Percentiles rank a stretch among this genome's conserved stretches.
These are phyloP conservation scores for Neurospora hispaniola DNA, from an alignment of 495 filamentous ascomycete genomes.

Conservation along the genomic window DNA sequence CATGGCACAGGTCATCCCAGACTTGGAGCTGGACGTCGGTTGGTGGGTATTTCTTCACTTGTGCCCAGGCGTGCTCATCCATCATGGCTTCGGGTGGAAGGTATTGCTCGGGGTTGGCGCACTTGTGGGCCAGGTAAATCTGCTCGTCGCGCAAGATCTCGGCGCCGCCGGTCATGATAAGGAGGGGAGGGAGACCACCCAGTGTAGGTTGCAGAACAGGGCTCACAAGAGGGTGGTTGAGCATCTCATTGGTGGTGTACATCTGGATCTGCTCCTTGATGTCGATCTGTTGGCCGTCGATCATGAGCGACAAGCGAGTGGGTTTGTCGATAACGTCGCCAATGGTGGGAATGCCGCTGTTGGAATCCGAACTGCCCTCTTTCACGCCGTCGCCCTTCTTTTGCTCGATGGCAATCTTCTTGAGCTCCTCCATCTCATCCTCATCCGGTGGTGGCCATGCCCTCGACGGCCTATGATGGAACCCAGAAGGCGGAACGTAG, in stretches of 20 bases:
- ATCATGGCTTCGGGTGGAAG: conserved; percentile 55
- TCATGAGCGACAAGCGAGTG: conserved; percentile 45
- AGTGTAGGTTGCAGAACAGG: conserved; percentile 76
- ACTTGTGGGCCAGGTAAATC: conserved; percentile 90
- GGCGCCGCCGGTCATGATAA: conserved; percentile 77
- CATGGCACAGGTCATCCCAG: conserved; percentile 91
- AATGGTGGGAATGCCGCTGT: conserved; percentile 11
- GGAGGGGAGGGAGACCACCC: conserved; percentile 76
- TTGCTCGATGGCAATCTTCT: conserved; percentile 19
- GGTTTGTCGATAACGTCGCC: conserved; percentile 28
- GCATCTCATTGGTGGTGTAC: conserved; percentile 80
- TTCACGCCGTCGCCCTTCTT: conserved; percentile 9
- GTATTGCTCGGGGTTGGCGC: conserved; percentile 67
- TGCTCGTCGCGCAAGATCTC: conserved; percentile 89
- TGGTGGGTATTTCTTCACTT: conserved; percentile 56
- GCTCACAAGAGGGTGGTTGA: conserved; percentile 82
- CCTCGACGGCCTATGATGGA: conserved; percentile 69
- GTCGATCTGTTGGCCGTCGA: conserved; percentile 58
- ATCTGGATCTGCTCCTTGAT: conserved; percentile 84
- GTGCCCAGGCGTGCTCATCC: conserved; percentile 48
- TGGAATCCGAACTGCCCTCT: background rate
- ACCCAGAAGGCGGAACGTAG: conserved; percentile 80
- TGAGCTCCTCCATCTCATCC: conserved; percentile 48
- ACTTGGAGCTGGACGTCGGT: conserved; percentile 95
- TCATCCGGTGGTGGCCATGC: conserved; percentile 87